These are phyloP conservation scores for Boletus reticuloceps DNA, from an alignment of 768 basidiomycete species.

Conservation along the genomic window DNA sequence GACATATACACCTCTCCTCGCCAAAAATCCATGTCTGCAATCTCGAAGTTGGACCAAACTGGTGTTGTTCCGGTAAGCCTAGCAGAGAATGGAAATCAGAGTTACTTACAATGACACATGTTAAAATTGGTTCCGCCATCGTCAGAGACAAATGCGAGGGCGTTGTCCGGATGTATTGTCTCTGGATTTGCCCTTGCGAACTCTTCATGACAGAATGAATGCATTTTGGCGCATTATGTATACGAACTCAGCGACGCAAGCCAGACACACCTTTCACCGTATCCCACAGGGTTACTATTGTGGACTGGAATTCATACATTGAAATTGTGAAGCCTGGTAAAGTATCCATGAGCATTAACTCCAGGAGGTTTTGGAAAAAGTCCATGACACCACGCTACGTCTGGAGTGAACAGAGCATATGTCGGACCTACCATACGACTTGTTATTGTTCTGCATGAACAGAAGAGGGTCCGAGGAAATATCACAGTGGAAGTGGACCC, in stretches of 20 bases:
- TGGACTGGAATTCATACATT: conserved; percentile 58
- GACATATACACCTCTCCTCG: conserved; percentile 76
- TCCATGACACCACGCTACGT: not conserved
- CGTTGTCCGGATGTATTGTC: conserved; percentile 49
- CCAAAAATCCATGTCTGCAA: conserved; percentile 84
- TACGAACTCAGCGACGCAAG: conserved; percentile 28
- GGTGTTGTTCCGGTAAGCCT: not conserved
- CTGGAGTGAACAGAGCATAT: not conserved
- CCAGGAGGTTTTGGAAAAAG: not conserved
- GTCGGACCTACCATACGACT: conserved; percentile 44
- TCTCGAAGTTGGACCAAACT: conserved; percentile 97
- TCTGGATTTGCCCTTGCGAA: conserved; percentile 41
- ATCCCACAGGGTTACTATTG: conserved; percentile 64
- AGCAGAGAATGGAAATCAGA: not conserved
- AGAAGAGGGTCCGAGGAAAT: conserved; percentile 48
- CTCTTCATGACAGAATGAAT: conserved; percentile 5
- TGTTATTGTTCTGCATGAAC: conserved; percentile 54
- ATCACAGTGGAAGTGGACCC: conserved; percentile 55
- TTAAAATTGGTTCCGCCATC: conserved; percentile 63
- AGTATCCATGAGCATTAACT: not conserved
- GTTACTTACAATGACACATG: conserved; percentile 56
- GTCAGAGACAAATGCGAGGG: conserved; percentile 61
- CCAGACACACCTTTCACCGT: conserved; percentile 46
- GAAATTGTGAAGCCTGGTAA: conserved; percentile 58
- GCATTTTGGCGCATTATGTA: conserved; percentile 35